These are phyloP conservation scores for Styphnolobium japonicum DNA, from an alignment of 306 rosid species.

Conservation along the genomic window DNA sequence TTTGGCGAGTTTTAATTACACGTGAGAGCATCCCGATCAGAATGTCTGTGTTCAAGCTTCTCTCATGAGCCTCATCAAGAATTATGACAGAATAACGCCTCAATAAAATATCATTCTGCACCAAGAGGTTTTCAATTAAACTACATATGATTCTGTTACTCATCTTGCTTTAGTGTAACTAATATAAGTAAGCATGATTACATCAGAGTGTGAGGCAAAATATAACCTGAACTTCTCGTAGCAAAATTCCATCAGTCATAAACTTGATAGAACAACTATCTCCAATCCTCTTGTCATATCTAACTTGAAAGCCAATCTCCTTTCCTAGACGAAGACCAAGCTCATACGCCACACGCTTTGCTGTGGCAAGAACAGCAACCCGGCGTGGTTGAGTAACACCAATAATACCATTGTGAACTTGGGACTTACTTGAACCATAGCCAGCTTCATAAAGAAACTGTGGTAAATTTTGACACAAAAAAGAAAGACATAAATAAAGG, in stretches of 20 bases:
- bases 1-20: constrained; percentile 55
- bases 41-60: constrained; percentile 96
- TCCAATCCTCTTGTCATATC: constrained; percentile 87
- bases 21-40: constrained; percentile 93
- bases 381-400: constrained; percentile 98
- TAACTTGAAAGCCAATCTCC: constrained; percentile 92
- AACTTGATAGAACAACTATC: constrained; percentile 81
- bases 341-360: constrained; percentile 90
- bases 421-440: constrained; percentile 64
- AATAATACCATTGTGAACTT: constrained; percentile 54
- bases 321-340: constrained; percentile 76
- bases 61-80: constrained; percentile 96
- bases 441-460: constrained; percentile 94
- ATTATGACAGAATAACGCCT: constrained; percentile 77
- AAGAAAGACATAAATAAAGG: neutral
- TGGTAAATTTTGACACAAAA: neutral
- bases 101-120: constrained; percentile 78
- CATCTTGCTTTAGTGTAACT: neutral
- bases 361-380: constrained; percentile 92
- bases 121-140: constrained; percentile 17
- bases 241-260: constrained; percentile 97
- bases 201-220: constrained; percentile 14
- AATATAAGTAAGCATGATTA: neutral
- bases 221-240: constrained; percentile 87
- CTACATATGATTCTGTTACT: constrained; percentile 1